These are phyloP conservation scores for Abelmoschus esculentus DNA, from an alignment of 345 rosid species.

Conservation along the genomic window DNA sequence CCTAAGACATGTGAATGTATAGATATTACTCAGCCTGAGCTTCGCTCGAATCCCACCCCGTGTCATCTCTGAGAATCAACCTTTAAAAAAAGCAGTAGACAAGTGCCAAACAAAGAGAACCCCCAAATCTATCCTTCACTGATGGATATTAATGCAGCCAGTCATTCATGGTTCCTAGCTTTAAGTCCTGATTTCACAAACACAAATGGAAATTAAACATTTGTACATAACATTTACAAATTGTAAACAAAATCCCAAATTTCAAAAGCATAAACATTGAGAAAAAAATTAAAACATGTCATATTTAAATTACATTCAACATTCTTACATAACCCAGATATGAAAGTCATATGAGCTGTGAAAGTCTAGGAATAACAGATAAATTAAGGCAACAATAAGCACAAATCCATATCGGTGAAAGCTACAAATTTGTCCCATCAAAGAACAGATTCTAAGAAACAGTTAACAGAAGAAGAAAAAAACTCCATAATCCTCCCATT, in stretches of 20 bases:
- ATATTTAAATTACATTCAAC: conserved; percentile 9
- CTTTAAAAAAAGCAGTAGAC: conserved; percentile 11
- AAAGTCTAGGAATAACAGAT: background rate
- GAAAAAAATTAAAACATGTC: background rate
- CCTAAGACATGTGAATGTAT: conserved; percentile 70
- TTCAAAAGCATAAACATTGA: conserved; percentile 8
- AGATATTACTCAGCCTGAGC: conserved; percentile 66
- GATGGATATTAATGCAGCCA: conserved; percentile 4
- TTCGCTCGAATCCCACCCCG: conserved; percentile 75
- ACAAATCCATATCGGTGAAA: conserved; percentile 11
- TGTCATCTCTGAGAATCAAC: conserved; percentile 48
- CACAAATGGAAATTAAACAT: conserved; percentile 5
- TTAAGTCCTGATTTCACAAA: conserved; percentile 23
- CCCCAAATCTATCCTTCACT: conserved; percentile 15
- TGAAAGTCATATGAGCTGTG: background rate
- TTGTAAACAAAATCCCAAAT: background rate
- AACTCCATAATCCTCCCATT: no score
- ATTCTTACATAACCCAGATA: conserved; percentile 2
- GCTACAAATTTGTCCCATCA: background rate
- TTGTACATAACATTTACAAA: conserved; percentile 5
- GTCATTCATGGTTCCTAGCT: conserved; percentile 9
- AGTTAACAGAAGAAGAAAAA: background rate
- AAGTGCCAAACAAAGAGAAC: conserved; percentile 12
- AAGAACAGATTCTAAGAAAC: background rate
- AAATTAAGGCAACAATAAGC: background rate